Evolutionary conservation across 805 yeast species (phyloP).

Genomic region (Ogataea methylovora): DNA sequence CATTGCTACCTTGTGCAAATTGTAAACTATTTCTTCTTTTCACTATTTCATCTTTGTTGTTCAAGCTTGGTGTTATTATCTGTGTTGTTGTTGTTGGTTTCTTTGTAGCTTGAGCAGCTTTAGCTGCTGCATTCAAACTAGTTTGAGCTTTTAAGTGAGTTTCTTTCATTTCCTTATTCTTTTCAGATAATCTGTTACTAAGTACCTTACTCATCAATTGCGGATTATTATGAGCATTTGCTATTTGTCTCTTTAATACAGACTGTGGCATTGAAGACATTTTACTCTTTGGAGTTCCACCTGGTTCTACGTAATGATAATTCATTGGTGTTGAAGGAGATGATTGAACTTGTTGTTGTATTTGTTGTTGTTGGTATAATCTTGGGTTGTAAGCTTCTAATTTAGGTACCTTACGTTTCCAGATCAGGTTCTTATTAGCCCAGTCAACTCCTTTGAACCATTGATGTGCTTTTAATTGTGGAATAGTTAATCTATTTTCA

Average conservation of each 20-base stretch:
- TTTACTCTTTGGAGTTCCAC: conserved; percentile 19
- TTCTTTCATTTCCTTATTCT: conserved; percentile 19
- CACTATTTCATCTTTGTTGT: conserved; percentile 25
- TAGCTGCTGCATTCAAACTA: conserved; percentile 10
- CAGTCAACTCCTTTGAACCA: conserved; percentile 71
- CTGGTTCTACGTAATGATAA: conserved; percentile 16
- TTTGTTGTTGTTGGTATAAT: conserved; percentile 12
- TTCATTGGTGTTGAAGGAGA: conserved; percentile 6
- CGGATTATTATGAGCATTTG: conserved; percentile 24
- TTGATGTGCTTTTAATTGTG: conserved; percentile 52
- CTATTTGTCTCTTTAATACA: conserved; percentile 21
- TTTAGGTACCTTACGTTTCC: conserved; percentile 65
- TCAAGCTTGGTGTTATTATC: conserved; percentile 6
- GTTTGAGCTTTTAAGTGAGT: conserved; percentile 11
- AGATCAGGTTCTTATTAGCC: conserved; percentile 53
- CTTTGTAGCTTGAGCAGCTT: conserved; percentile 13
- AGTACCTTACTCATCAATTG: conserved; percentile 26
- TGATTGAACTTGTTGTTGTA: conserved; percentile 9
- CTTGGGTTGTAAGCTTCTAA: conserved; percentile 55
- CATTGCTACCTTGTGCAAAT: conserved; percentile 13
- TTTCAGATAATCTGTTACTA: conserved; percentile 22
- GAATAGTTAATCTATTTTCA: conserved; percentile 48
- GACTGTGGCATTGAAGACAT: conserved; percentile 20
- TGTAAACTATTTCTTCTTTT: conserved; percentile 19
- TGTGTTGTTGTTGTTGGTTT: conserved; percentile 2